Base-by-base conservation (phyloP, 192 early-diverging fungal genomes). In the Phlyctochytrium arcticum region DNA sequence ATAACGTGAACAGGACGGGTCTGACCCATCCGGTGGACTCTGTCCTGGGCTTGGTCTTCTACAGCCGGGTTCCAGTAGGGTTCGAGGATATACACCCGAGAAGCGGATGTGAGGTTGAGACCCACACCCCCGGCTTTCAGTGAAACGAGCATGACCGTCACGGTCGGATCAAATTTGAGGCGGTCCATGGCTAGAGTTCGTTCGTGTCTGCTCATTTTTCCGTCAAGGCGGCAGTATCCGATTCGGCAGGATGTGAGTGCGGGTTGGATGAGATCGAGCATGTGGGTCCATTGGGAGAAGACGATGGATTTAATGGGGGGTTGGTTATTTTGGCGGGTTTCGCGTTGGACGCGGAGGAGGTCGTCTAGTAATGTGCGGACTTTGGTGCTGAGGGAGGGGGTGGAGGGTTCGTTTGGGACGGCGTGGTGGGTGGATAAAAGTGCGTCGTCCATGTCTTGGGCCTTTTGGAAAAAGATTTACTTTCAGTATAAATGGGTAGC, bases 281-380 rank as follows among this genome's bases (percentile, higher is more conserved):
- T 71, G 5, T 73, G 73, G 1, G 93, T 96, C 78, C 91, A 98
- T 70, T 98, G 96, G 19, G 94, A 96, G 68, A 97, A 98, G 0
- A 98, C 87, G 4, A 98, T 90, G 21, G 84, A 87, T 68, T 95
- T 95, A 23, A 77, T 67, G 2, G 39, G 55, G 4, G 60, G 39
- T 27, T 56, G 51, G 3, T 65, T 44, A 32, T 44, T 9, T 46
- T 62, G 31, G 19, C 50, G 8, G n/a, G 24, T 19, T 53, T 80
- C 55, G 19, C n/a, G 21, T 23, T 47, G 24, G 21, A 75, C 66
- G 15, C 36, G 48, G 19, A 65, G 19, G 35, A 80, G 21, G 63
- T 81, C 71, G 7, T 50, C 35, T 26, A 83, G 48, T 10, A 83
- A 49, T 2, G 73, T 63, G 21, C 56, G 56, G 15, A 80, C 65